These are phyloP conservation scores for Aspergillus sp. DNA, from an alignment of 2,329 filamentous ascomycete species.

Conservation along the genomic window DNA sequence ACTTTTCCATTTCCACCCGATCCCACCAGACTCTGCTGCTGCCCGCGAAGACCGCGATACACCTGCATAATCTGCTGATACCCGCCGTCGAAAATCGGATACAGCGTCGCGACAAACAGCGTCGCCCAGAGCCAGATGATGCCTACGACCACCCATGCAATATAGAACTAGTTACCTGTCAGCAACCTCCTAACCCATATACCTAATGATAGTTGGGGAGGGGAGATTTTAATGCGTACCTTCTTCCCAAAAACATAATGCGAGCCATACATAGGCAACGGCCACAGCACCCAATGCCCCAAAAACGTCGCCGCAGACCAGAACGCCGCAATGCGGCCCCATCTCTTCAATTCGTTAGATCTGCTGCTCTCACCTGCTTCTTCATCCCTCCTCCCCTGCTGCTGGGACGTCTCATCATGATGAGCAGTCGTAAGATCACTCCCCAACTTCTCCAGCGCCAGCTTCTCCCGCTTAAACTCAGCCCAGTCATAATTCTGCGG, in stretches of 20 bases:
- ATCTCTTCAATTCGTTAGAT: slow-evolving; percentile 44
- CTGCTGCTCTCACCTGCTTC: slow-evolving; percentile 4
- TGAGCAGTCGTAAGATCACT: slow-evolving; percentile 27
- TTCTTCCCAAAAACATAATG: slow-evolving; percentile 50
- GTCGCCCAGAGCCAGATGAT: slow-evolving; percentile 57
- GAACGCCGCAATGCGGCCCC: slow-evolving; percentile 47
- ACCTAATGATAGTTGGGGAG: too few species aligned
- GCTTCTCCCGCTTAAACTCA: slow-evolving; percentile 36
- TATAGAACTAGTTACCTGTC: slow-evolving; percentile 3
- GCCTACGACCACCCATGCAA: slow-evolving; percentile 51
- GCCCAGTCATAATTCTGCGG: slow-evolving; percentile 46
- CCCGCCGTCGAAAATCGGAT: slow-evolving; percentile 51
- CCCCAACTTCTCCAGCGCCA: slow-evolving; percentile 7
- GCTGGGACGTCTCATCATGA: slow-evolving; percentile 10
- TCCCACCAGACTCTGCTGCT: background rate
- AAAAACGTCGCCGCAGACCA: slow-evolving; percentile 54
- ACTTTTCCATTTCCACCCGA: background rate
- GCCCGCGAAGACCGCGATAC: background rate
- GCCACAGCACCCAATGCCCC: slow-evolving; percentile 57
- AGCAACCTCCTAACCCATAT: slow-evolving; percentile 44
- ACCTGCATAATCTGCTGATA: slow-evolving; percentile 19
- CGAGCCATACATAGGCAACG: slow-evolving; percentile 56
- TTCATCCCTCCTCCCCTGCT: background rate
- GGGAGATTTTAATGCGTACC: too few species aligned
- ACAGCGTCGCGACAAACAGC: slow-evolving; percentile 51